These are phyloP conservation scores for Hirsutella minnesotensis DNA, from an alignment of 2,329 filamentous ascomycete genomes.

Conservation along the genomic window DNA sequence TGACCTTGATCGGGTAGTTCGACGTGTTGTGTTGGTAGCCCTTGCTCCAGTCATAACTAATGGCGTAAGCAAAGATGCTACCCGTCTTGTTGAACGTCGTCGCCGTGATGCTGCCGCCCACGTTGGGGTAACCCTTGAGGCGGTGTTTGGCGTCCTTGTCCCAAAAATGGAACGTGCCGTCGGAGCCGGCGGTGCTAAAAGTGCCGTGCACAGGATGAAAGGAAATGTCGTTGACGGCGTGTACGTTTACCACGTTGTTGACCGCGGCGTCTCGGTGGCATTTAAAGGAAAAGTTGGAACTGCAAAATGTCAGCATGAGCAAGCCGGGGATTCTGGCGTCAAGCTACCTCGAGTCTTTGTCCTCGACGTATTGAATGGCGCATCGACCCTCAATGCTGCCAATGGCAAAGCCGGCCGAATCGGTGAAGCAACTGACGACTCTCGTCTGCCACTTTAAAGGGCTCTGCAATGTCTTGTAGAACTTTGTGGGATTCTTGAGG, in stretches of 20 bases:
- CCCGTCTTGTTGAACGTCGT: conserved; percentile 87
- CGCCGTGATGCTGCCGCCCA: conserved; percentile 76
- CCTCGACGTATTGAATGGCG: conserved; percentile 96
- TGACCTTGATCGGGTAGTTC: conserved; percentile 65
- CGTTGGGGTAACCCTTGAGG: conserved; percentile 76
- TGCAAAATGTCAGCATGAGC: conserved; percentile 14
- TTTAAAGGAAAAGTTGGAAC: conserved; percentile 97
- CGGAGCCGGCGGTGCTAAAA: conserved; percentile 92
- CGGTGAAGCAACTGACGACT: conserved; percentile 87
- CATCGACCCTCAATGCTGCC: conserved; percentile 95
- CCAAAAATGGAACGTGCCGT: conserved; percentile 96
- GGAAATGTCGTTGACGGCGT: conserved; percentile 91
- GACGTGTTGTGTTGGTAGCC: conserved; percentile 78
- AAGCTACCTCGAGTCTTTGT: conserved; percentile 68
- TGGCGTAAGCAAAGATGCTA: conserved; percentile 74
- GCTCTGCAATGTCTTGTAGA: conserved; percentile 94
- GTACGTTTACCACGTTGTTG: conserved; percentile 74
- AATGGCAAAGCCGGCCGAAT: conserved; percentile 84
- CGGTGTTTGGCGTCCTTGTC: conserved; percentile 86
- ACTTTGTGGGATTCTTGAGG: conserved; percentile 73
- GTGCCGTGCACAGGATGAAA: conserved; percentile 96
- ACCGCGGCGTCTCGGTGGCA: conserved; percentile 79
- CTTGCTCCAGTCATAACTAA: conserved; percentile 98
- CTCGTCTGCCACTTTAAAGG: conserved; percentile 97
- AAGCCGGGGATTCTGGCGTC: neutral